These are phyloP conservation scores for Yarrowia bubula DNA, from an alignment of 805 yeast genomes.

Conservation along the genomic window DNA sequence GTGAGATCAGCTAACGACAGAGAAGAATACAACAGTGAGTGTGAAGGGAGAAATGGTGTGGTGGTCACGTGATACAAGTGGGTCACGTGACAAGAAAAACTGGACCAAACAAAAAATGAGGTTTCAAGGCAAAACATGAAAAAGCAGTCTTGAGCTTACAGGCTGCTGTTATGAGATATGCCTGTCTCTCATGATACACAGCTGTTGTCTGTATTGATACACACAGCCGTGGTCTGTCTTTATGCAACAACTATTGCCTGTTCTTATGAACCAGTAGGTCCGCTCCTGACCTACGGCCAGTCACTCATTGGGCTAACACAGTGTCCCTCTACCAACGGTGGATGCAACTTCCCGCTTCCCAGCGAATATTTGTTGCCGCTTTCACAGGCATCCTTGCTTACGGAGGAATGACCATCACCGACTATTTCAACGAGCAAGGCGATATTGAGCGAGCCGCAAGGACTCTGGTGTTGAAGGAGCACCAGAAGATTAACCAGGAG, in stretches of 20 bases:
- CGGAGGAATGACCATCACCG: constrained; percentile 20
- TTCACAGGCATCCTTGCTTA: constrained; percentile 10
- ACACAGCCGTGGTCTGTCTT: no score
- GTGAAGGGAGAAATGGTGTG: not conserved
- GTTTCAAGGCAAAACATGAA: no score
- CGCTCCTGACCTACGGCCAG: not conserved
- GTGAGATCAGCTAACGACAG: not conserved
- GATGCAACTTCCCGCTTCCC: constrained; percentile 4
- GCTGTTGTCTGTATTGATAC: no score
- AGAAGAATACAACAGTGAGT: not conserved
- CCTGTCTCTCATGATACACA: no score
- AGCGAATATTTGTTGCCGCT: constrained; percentile 11
- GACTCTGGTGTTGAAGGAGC: not conserved
- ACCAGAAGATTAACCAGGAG: not conserved
- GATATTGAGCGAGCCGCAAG: constrained; percentile 9
- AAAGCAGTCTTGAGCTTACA: no score
- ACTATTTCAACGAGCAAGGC: constrained; percentile 22
- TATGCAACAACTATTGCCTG: no score
- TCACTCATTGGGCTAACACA: not conserved
- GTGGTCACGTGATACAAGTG: not conserved
- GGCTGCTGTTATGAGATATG: no score
- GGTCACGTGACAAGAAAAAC: not conserved
- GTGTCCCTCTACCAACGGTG: constrained; percentile 26
- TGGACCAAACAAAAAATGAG: not conserved
- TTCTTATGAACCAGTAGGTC: not conserved